Evolutionary conservation across 106 monocot species (phyloP), one percentile per base, ranked within the genome.

Genomic region (Acorus gramineus): DNA sequence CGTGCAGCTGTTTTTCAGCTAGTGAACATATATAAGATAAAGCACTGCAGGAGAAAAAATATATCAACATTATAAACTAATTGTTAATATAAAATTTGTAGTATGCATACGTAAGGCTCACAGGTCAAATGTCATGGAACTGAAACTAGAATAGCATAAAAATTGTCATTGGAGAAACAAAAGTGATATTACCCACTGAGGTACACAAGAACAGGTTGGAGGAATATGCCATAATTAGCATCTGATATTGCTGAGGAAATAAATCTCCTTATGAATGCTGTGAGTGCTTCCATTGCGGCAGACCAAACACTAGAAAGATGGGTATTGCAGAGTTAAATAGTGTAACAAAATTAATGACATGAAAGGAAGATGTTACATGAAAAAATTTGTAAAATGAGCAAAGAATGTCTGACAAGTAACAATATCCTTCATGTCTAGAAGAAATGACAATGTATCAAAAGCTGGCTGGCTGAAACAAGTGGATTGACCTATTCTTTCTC

Each of bases 201-300:
- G 60, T 92, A 98, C 44, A 92, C 82, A 49, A 98, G 73, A 50
- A 98, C 98, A 68, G 98, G 98, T 49, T 98, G 91, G 74, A 98
- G 92, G n/a, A 91, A 71, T 54, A 92, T 70, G 4, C 68, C 82
- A 73, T 66, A 54, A 76, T 71, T 61, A 50, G 55, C 60, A 66
- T 69, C 45, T 44, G 70, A 14, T 11, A 54, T n/a, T 14, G 50
- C 73, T 56, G 92, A 71, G 68, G 76, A 81, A 60, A 86, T 57
- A 71, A 92, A 98, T 66, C 73, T 98, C 70, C 71, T 79, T 74
- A 98, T 89, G 69, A 98, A 98, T 55, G 85, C 81, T 67, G 79
- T 79, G 49, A 98, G 85, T 62, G 98, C 91, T 68, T 98, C 98
- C 53, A 92, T 71, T 70, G 85, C 91, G 57, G 79, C 85, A 49